Percentiles rank a stretch among this genome's conserved stretches.
Conservation (phyloP, 345 rosid genomes). For the Turnera subulata region DNA sequence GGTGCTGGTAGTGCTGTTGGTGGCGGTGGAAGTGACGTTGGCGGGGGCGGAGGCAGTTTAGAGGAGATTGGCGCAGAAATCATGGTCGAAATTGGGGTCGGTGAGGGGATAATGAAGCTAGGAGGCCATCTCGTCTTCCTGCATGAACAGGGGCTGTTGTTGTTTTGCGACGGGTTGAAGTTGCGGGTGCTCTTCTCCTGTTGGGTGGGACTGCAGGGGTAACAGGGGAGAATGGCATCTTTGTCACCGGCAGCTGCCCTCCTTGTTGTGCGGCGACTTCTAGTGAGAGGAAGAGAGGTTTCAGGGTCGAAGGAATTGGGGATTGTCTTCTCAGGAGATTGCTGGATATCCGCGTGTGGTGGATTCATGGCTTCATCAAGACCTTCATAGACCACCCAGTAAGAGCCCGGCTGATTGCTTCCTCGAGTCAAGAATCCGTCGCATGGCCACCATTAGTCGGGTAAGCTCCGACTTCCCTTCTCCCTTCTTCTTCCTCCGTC, state of each 20-base stretch:
- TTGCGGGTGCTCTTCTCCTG: conserved; percentile 35
- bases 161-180: conserved; percentile 27
- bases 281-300: conserved; percentile 39
- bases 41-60: conserved; percentile 30
- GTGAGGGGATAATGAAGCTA: conserved; percentile 76
- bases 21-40: too few species aligned
- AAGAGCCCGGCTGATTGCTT: too few species aligned
- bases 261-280: conserved; percentile 39
- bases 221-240: conserved; percentile 17
- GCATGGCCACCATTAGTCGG: too few species aligned
- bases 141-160: conserved; percentile 53
- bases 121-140: conserved; percentile 89
- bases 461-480: too few species aligned
- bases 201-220: conserved; percentile 35
- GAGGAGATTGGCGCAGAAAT: conserved; percentile 63
- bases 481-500: too few species aligned
- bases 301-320: conserved; percentile 20
- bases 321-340: conserved; percentile 36
- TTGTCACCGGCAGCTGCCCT: conserved; percentile 36
- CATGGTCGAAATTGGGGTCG: conserved; percentile 45
- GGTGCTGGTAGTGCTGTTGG: conserved; percentile 14
- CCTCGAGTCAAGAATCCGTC: too few species aligned
- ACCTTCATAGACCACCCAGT: too few species aligned
- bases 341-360: conserved; percentile 21
- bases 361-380: conserved; percentile 50